Evolutionary conservation across 2,329 filamentous ascomycete genomes (phyloP).

Genomic region (Aspergillus clavatus): DNA sequence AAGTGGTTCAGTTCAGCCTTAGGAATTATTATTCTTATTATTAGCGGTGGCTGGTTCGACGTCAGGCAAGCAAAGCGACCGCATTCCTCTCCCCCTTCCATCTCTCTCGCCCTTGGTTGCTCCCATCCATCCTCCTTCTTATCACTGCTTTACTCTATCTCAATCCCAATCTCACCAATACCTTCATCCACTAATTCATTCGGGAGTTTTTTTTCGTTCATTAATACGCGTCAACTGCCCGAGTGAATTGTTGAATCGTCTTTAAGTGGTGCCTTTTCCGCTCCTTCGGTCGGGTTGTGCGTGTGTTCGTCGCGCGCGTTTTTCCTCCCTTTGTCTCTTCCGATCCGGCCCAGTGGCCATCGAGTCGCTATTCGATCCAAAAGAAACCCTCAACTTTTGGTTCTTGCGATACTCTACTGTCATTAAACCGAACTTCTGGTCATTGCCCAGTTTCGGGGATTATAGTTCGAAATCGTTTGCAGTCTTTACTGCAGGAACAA

Average conservation of each 20-base stretch:
- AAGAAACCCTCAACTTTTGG: not conserved
- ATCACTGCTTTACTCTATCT: not conserved
- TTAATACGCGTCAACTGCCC: not conserved
- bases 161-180: not conserved
- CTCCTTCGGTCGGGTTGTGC: not conserved
- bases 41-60: not conserved
- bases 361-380: not conserved
- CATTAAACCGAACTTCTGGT: not conserved
- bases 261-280: too few relatives aligned
- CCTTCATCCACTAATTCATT: not conserved
- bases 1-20: not conserved
- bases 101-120: not conserved
- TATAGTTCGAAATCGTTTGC: not conserved
- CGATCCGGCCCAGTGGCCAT: constrained; percentile 3
- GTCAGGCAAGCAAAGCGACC: not conserved
- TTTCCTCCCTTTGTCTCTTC: constrained; percentile 15
- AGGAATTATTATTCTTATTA: not conserved
- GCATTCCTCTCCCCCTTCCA: not conserved
- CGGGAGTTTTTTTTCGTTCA: not conserved
- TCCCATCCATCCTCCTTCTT: too few relatives aligned
- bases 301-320: constrained; percentile 11
- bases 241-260: not conserved
- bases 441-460: not conserved
- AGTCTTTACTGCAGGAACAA: not conserved
- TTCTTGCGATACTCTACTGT: not conserved